phyloP scores from a whole-genome alignment of 108 stramenopile species.

The Nannochloropsis salina region DNA sequence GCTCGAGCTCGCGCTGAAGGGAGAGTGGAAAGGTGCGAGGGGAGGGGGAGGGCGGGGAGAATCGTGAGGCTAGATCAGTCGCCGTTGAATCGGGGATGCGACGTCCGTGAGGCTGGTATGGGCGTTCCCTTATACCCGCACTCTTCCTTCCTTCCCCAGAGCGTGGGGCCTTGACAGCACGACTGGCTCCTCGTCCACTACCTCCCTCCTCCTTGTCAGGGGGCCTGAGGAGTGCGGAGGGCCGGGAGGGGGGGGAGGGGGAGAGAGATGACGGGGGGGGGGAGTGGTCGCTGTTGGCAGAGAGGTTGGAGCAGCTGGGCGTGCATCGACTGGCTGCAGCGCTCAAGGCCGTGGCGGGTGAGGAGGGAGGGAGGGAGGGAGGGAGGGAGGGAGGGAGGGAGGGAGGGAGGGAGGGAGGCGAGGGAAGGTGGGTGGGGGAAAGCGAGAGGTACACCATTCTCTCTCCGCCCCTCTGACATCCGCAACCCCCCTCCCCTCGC shows the following conservation, averaged over 20 bases:
- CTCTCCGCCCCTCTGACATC: background rate
- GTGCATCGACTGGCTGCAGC: background rate
- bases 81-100: background rate
- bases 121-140: background rate
- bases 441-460: too few species aligned
- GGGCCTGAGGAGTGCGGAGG: background rate
- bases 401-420: background rate
- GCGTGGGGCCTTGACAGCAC: background rate
- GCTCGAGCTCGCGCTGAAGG: background rate
- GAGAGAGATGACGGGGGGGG: background rate
- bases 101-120: background rate
- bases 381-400: background rate
- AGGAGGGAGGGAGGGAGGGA: slow-evolving; percentile 1
- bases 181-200: background rate
- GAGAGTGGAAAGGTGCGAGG: background rate
- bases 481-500: too few species aligned
- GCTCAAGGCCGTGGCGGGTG: background rate
- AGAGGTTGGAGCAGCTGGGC: background rate
- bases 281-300: background rate
- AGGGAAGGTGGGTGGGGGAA: background rate
- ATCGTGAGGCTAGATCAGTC: background rate
- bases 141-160: background rate
- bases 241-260: background rate
- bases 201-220: background rate
- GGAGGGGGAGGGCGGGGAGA: background rate